A percentile compares a stretch with the other conserved stretches of the same genome.
Evolutionary conservation across 1,284 basidiomycete genomes (phyloP).

Genomic region (Sporisorium exsertum): DNA sequence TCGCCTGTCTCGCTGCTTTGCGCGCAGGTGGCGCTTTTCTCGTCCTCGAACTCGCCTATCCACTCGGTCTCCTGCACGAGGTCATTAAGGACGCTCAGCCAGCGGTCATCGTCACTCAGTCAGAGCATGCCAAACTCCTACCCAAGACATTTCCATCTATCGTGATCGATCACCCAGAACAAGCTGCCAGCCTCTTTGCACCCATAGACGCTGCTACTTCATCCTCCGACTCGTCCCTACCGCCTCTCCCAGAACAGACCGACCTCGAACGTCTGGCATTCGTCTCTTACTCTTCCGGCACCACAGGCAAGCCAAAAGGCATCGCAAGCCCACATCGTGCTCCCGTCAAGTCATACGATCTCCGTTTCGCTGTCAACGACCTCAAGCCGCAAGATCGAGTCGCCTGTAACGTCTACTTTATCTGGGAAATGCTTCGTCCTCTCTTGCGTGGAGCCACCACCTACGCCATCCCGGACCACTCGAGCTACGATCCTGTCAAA

Average conservation of each 20-base stretch:
- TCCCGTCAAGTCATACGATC: conserved; percentile 62
- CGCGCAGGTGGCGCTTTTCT: conserved; percentile 68
- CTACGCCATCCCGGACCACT: conserved; percentile 63
- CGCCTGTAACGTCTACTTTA: conserved; percentile 68
- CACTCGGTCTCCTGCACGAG: conserved; percentile 58
- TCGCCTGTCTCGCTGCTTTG: conserved; percentile 65
- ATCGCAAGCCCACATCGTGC: conserved; percentile 68
- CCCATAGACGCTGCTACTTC: background rate
- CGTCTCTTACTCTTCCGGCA: conserved; percentile 68
- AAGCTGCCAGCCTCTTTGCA: conserved; percentile 16
- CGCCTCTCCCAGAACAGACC: conserved; percentile 39
- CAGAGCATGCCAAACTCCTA: conserved; percentile 52
- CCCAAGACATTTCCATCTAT: conserved; percentile 36
- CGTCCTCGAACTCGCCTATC: conserved; percentile 69
- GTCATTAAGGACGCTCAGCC: conserved; percentile 67
- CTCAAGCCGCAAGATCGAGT: conserved; percentile 62
- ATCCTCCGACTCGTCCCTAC: conserved; percentile 11
- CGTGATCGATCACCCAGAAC: conserved; percentile 30
- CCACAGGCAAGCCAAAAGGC: conserved; percentile 67
- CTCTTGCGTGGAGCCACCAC: conserved; percentile 66
- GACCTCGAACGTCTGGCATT: conserved; percentile 67
- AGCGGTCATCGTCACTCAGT: conserved; percentile 64
- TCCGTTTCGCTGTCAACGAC: conserved; percentile 64
- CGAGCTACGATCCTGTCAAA: conserved; percentile 65
- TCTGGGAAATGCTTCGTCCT: conserved; percentile 68